Evolutionary conservation across 345 rosid species (phyloP).

Genomic region (Acer saccharum): DNA sequence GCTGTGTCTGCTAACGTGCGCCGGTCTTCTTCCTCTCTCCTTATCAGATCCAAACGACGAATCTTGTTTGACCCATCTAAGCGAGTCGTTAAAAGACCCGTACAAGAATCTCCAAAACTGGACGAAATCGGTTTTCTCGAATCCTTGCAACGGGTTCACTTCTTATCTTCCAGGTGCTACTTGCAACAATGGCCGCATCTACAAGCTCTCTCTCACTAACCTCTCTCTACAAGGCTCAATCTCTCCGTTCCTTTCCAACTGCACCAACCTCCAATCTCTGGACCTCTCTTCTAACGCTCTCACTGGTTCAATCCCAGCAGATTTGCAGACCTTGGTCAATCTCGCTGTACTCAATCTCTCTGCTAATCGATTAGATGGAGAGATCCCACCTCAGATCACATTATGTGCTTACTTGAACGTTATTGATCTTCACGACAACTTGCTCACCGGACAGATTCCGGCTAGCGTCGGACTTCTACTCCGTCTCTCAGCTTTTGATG

Average conservation of each 20-base stretch:
- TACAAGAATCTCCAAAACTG: conserved; percentile 73
- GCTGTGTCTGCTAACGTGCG: conserved; percentile 34
- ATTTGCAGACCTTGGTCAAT: conserved; percentile 72
- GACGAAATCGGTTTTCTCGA: conserved; percentile 62
- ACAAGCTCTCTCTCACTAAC: conserved; percentile 80
- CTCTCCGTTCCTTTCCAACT: conserved; percentile 78
- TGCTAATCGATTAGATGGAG: conserved; percentile 68
- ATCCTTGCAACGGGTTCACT: conserved; percentile 73
- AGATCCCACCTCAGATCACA: conserved; percentile 77
- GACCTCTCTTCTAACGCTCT: conserved; percentile 86
- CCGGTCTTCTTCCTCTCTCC: conserved; percentile 26
- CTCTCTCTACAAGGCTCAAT: conserved; percentile 79
- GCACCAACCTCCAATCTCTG: conserved; percentile 88
- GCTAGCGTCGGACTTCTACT: conserved; percentile 62
- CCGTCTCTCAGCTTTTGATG: conserved; percentile 82
- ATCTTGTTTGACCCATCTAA: conserved; percentile 56
- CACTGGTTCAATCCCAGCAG: conserved; percentile 74
- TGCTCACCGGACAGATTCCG: conserved; percentile 72
- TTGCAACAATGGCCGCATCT: conserved; percentile 93
- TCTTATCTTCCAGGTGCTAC: conserved; percentile 74
- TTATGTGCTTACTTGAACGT: conserved; percentile 85
- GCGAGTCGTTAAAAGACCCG: conserved; percentile 67
- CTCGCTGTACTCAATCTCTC: conserved; percentile 93
- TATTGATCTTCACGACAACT: conserved; percentile 82
- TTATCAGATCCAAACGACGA: conserved; percentile 71